phyloP scores from a whole-genome alignment of 768 basidiomycete genomes.

The Suillus fuscotomentosus region DNA sequence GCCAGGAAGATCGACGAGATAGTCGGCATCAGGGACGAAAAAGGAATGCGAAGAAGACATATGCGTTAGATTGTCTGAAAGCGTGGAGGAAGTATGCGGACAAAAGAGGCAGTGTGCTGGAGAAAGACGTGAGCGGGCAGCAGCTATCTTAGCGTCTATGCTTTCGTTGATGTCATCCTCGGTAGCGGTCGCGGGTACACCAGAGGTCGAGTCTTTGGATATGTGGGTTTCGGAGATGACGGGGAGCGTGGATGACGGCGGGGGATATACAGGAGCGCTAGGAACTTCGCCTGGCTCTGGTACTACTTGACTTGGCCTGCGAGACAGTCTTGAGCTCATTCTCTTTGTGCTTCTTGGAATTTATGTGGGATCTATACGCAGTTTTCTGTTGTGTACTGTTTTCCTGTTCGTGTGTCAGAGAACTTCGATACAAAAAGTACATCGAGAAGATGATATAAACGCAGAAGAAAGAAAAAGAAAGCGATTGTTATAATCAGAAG shows the following conservation, averaged over 20 bases:
- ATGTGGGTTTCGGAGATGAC: constrained; percentile 1
- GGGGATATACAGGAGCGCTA: constrained; percentile 14
- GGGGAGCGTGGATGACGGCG: constrained; percentile 6
- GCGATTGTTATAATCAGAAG: not conserved
- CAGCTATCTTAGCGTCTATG: constrained; percentile 76
- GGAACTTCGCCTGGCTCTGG: constrained; percentile 14
- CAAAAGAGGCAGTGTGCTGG: constrained; percentile 87
- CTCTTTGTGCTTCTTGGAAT: constrained; percentile 89
- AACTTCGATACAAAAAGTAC: not conserved
- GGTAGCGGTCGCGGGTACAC: constrained; percentile 36
- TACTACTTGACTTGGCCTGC: constrained; percentile 9
- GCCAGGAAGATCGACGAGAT: constrained; percentile 80
- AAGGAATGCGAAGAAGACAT: constrained; percentile 90
- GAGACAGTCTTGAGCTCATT: constrained; percentile 53
- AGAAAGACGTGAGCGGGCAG: constrained; percentile 62
- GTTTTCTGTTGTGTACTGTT: constrained; percentile 85
- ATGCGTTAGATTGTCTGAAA: constrained; percentile 74
- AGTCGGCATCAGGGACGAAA: constrained; percentile 93
- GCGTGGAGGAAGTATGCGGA: constrained; percentile 42
- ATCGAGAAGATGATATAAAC: constrained; percentile 1
- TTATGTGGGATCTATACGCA: constrained; percentile 83
- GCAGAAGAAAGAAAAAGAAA: not conserved
- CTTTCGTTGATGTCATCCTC: constrained; percentile 49
- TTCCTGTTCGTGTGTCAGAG: constrained; percentile 52
- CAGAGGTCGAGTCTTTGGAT: constrained; percentile 18